A percentile compares a stretch with the other conserved stretches of the same genome.
These are phyloP conservation scores for Fusarium haematococcum DNA, from an alignment of 2,329 filamentous ascomycete genomes.

Conservation along the genomic window DNA sequence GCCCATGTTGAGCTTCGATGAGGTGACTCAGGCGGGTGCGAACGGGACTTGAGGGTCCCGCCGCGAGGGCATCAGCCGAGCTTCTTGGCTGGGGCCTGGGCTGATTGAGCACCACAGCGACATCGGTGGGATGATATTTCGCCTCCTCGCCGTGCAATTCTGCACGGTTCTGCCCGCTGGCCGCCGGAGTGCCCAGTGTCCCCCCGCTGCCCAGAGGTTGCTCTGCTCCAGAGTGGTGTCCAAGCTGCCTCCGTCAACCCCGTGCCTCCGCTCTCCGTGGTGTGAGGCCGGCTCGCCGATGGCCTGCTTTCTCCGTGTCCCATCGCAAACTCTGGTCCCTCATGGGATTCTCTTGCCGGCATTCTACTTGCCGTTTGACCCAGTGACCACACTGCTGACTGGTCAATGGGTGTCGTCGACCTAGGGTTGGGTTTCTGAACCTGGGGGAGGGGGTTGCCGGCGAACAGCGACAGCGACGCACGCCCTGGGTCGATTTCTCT, in stretches of 20 bases:
- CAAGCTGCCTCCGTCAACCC: constrained; percentile 15
- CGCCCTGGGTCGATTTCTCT: constrained; percentile 10
- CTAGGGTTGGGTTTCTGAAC: constrained; percentile 4
- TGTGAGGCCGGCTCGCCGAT: constrained; percentile 40
- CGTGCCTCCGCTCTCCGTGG: constrained; percentile 36
- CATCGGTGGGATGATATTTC: constrained; percentile 46
- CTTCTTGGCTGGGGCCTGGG: constrained; percentile 43
- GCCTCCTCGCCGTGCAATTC: constrained; percentile 43
- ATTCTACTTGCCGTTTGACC: constrained; percentile 26
- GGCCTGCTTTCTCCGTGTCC: constrained; percentile 38
- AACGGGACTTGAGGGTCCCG: constrained; percentile 41
- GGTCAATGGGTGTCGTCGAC: constrained; percentile 24
- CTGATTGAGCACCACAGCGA: constrained; percentile 46
- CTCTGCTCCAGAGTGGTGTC: constrained; percentile 34
- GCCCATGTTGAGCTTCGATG: constrained; percentile 38
- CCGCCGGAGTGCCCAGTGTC: constrained; percentile 33
- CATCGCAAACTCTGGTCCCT: constrained; percentile 32
- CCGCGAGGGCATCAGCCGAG: constrained; percentile 46
- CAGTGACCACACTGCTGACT: constrained; percentile 35
- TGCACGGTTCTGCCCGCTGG: constrained; percentile 45
- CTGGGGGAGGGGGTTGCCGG: constrained; percentile 20
- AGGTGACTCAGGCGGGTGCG: constrained; percentile 43
- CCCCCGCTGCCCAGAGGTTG: constrained; percentile 31
- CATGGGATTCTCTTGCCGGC: constrained; percentile 32
- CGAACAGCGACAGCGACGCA: constrained; percentile 10